These are phyloP conservation scores for Penicillium concentricum DNA, from an alignment of 2,329 filamentous ascomycete species.

Conservation along the genomic window DNA sequence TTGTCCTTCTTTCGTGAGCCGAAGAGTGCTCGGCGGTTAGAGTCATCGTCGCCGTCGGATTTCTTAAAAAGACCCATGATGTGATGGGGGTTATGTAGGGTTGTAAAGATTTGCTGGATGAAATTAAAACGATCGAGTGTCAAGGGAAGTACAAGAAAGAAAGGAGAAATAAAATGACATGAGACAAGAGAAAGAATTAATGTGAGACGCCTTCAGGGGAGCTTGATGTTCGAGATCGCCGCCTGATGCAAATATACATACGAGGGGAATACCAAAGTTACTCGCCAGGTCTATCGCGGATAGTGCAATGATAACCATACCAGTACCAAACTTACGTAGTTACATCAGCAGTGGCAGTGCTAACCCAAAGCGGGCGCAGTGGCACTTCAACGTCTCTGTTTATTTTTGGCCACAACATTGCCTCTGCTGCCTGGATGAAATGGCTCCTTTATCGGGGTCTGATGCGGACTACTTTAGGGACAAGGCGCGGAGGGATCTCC, in stretches of 20 bases:
- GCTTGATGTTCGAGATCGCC: slow-evolving; percentile 10
- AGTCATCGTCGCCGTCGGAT: slow-evolving; percentile 52
- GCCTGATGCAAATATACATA: slow-evolving; percentile 6
- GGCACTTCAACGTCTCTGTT: slow-evolving; percentile 17
- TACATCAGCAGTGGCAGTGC: slow-evolving; percentile 14
- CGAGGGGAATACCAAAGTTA: not conserved
- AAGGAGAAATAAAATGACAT: slow-evolving; percentile 10
- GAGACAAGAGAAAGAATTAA: slow-evolving; percentile 9
- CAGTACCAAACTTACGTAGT: slow-evolving; percentile 14
- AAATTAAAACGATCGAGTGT: not conserved
- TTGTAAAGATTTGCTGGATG: not conserved
- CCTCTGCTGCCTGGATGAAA: slow-evolving; percentile 22
- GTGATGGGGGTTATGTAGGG: not conserved
- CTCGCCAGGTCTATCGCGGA: not conserved
- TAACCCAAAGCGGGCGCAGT: slow-evolving; percentile 18
- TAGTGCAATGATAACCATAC: not conserved
- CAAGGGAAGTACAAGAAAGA: not conserved
- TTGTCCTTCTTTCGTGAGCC: slow-evolving; percentile 57
- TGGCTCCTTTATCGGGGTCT: slow-evolving; percentile 25
- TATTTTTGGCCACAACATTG: slow-evolving; percentile 22
- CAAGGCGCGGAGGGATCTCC: slow-evolving; percentile 77
- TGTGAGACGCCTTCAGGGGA: slow-evolving; percentile 14
- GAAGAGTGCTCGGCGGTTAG: slow-evolving; percentile 59
- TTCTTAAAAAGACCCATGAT: slow-evolving; percentile 52
- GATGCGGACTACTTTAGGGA: slow-evolving; percentile 49